These are phyloP conservation scores for Nigrospora sphaerica DNA, from an alignment of 2,329 filamentous ascomycete species.

Conservation along the genomic window DNA sequence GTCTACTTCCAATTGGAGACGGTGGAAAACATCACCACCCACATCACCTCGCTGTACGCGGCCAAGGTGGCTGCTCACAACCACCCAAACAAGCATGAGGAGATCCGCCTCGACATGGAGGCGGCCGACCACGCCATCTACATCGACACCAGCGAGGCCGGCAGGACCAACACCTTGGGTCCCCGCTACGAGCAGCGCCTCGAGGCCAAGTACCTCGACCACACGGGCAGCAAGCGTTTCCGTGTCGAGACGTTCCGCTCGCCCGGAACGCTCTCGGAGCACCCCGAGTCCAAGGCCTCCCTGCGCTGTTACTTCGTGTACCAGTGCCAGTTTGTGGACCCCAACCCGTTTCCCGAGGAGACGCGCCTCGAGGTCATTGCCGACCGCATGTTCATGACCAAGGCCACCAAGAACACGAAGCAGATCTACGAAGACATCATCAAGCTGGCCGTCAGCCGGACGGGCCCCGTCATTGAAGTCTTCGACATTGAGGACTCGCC, in stretches of 20 bases:
- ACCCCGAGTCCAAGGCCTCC: constrained; percentile 65
- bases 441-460: constrained; percentile 72
- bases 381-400: constrained; percentile 89
- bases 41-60: constrained; percentile 93
- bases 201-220: constrained; percentile 91
- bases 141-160: constrained; percentile 93
- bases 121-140: constrained; percentile 92
- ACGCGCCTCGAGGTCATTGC: constrained; percentile 87
- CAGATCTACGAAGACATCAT: constrained; percentile 94
- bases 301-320: constrained; percentile 98
- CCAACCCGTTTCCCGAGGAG: constrained; percentile 68
- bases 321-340: constrained; percentile 82
- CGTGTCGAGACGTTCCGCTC: constrained; percentile 97
- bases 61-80: constrained; percentile 93
- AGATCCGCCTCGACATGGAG: constrained; percentile 95
- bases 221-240: constrained; percentile 68
- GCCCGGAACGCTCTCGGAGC: constrained; percentile 66
- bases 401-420: constrained; percentile 93
- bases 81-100: constrained; percentile 85
- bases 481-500: constrained; percentile 88
- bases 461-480: constrained; percentile 93
- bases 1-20: constrained; percentile 94
- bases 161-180: constrained; percentile 66
- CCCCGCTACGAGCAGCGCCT: constrained; percentile 92
- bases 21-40: constrained; percentile 79